These are phyloP conservation scores for Citrus australasica DNA, from an alignment of 345 rosid species.

Conservation along the genomic window DNA sequence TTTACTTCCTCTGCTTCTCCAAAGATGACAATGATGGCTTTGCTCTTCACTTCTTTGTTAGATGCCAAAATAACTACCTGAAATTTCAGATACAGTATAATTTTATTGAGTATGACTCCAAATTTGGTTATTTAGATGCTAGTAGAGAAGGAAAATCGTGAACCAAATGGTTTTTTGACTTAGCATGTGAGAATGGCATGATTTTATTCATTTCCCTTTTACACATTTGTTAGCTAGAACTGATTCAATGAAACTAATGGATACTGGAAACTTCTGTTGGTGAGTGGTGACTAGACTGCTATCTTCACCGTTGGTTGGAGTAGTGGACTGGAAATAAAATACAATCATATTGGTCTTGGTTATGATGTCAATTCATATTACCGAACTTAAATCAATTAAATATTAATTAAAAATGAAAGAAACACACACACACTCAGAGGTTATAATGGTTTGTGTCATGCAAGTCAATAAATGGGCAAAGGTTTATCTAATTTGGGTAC, in stretches of 20 bases:
- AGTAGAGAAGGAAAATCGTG: neutral
- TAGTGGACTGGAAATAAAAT: neutral
- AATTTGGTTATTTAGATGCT: too few relatives aligned
- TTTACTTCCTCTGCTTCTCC: neutral
- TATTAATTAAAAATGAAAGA: neutral
- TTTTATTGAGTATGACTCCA: too few relatives aligned
- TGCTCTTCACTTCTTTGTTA: too few relatives aligned
- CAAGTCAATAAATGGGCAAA: neutral
- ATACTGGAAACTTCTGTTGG: neutral
- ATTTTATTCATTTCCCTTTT: neutral
- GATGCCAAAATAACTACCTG: too few relatives aligned
- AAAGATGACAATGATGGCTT: neutral
- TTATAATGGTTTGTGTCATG: neutral
- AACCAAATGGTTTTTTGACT: neutral
- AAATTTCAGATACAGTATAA: too few relatives aligned
- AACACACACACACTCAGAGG: neutral
- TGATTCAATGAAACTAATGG: neutral
- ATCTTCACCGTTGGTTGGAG: neutral
- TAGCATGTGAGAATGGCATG: neutral
- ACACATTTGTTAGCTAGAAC: neutral
- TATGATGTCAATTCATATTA: neutral
- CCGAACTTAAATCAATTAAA: neutral
- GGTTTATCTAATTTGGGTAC: neutral
- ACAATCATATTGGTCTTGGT: neutral
- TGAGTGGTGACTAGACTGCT: neutral